These are phyloP conservation scores for Eutrema yunnanense DNA, from an alignment of 345 rosid species.

Conservation along the genomic window DNA sequence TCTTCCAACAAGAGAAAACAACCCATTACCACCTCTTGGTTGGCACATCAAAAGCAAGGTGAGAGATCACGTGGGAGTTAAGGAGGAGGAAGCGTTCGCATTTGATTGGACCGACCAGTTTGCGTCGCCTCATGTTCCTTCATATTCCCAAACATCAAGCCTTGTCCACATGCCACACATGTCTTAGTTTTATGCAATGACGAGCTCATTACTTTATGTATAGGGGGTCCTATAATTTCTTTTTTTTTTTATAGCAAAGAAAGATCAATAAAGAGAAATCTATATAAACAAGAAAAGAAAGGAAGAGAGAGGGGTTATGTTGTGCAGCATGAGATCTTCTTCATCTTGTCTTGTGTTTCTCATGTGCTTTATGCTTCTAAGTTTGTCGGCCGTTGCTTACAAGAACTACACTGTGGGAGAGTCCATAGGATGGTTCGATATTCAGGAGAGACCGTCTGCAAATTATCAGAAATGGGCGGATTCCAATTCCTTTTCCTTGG, in stretches of 20 bases:
- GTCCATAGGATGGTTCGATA: conserved; percentile 67
- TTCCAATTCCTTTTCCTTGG: conserved; percentile 64
- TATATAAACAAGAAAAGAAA: neutral
- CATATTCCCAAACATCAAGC: conserved; percentile 14
- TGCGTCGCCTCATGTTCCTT: conserved; percentile 12
- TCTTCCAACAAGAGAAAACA: no score
- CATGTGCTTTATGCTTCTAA: neutral
- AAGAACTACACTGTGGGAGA: conserved; percentile 89
- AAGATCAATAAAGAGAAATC: neutral
- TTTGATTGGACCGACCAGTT: conserved; percentile 27
- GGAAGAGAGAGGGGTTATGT: neutral
- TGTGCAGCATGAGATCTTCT: conserved; percentile 8
- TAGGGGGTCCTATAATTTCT: neutral
- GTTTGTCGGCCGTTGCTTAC: conserved; percentile 46
- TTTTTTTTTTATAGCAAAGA: neutral
- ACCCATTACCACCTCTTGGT: no score
- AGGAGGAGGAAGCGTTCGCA: neutral
- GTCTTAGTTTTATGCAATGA: neutral
- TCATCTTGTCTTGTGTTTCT: conserved; percentile 4
- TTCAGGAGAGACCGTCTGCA: conserved; percentile 41
- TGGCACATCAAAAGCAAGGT: conserved; percentile 13
- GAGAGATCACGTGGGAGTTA: conserved; percentile 13
- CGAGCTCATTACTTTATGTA: conserved; percentile 15
- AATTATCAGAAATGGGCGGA: conserved; percentile 88
- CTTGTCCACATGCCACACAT: conserved; percentile 18